Conservation (phyloP, 192 early-diverging fungal species). For the Backusella morwellensis region DNA sequence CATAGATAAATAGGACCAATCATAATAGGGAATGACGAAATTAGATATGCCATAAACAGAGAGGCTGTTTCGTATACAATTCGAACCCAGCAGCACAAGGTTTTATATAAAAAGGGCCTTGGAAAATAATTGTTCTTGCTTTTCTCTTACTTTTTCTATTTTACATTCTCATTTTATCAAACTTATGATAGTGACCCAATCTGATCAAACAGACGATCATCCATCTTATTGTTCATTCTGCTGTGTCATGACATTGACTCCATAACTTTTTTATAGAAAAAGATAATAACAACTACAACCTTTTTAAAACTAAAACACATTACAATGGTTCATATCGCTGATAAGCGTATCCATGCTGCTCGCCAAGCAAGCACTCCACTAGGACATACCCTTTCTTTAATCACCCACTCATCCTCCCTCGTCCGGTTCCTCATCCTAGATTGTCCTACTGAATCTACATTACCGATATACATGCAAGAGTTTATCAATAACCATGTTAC, state of each 20-base stretch:
- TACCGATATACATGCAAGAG: constrained; percentile 70
- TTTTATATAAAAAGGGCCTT: not conserved
- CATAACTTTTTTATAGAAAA: not conserved
- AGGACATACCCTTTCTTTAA: constrained; percentile 56
- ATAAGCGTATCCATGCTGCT: not conserved
- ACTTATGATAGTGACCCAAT: not conserved
- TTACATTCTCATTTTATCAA: not conserved
- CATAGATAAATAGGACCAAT: not conserved
- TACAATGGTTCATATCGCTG: not conserved
- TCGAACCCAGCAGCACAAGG: not conserved
- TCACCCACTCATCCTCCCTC: constrained; percentile 48
- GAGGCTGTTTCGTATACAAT: not conserved
- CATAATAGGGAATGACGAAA: not conserved
- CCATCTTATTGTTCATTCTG: not conserved
- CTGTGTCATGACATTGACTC: constrained; percentile 1
- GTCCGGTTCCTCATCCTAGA: constrained; percentile 89
- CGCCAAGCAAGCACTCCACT: constrained; percentile 32
- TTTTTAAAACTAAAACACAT: not conserved
- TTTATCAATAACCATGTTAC: constrained; percentile 69
- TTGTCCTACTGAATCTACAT: constrained; percentile 78
- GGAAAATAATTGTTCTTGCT: not conserved
- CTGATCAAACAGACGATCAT: not conserved
- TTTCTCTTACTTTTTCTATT: not conserved
- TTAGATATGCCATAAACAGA: not conserved
- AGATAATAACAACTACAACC: not conserved